A percentile compares a stretch with the other conserved stretches of the same genome.
phyloP scores from a whole-genome alignment of 139 green algal genomes.

The Chlamydomonas incerta region DNA sequence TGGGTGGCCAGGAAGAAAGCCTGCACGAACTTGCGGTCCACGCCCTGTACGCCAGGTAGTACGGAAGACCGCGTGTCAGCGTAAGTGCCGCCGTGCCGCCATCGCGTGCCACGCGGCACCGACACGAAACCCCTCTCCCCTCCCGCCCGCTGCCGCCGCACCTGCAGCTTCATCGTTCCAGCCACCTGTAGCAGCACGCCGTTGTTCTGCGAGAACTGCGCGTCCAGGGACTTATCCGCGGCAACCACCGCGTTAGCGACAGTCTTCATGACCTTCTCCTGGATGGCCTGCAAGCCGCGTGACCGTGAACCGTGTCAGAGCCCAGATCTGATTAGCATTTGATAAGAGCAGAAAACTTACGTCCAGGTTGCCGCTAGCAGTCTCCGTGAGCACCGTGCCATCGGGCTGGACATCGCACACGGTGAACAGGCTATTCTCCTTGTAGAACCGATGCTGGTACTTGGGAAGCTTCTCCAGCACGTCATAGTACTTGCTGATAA shows the following conservation, averaged over 20 bases:
- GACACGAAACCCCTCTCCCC: too few species aligned
- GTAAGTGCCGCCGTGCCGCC: too few species aligned
- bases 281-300: constrained; percentile 73
- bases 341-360: neutral
- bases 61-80: too few species aligned
- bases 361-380: constrained; percentile 17
- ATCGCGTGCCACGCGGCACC: too few species aligned
- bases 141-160: neutral
- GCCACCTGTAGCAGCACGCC: constrained; percentile 88
- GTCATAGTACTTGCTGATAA: constrained; percentile 90
- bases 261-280: constrained; percentile 79
- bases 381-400: constrained; percentile 1
- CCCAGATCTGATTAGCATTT: neutral
- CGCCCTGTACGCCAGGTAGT: constrained; percentile 48
- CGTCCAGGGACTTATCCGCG: constrained; percentile 82
- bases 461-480: constrained; percentile 78
- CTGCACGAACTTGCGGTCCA: constrained; percentile 82
- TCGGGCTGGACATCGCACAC: constrained; percentile 70
- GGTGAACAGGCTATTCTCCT: constrained; percentile 72
- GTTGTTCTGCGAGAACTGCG: constrained; percentile 77
- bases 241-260: constrained; percentile 54
- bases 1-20: constrained; percentile 93
- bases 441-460: constrained; percentile 89
- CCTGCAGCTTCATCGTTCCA: constrained; percentile 68
- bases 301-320: neutral